A percentile compares a stretch with the other conserved stretches of the same genome.
Conservation (phyloP, 805 yeast genomes). For the Debaryomyces prosopidis region DNA sequence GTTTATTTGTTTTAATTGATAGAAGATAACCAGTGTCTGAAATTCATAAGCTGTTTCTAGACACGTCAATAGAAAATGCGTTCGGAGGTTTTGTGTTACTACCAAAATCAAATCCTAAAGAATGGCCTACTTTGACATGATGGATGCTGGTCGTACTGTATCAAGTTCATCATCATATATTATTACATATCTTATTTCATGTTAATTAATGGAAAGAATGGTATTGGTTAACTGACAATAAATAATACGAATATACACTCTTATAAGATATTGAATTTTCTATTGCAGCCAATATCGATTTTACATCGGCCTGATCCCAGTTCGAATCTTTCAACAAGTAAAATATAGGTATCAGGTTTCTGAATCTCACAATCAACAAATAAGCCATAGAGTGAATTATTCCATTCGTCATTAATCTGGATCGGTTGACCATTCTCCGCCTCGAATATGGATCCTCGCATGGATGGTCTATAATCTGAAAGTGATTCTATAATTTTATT, state of each 20-base stretch:
- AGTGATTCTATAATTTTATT: conserved; percentile 10
- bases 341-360: conserved; percentile 30
- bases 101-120: too few relatives aligned
- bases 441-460: conserved; percentile 46
- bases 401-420: conserved; percentile 38
- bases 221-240: too few relatives aligned
- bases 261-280: conserved; percentile 9
- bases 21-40: not conserved
- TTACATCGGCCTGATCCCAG: conserved; percentile 40
- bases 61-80: too few relatives aligned
- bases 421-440: conserved; percentile 26
- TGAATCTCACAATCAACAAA: conserved; percentile 33
- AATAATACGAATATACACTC: not conserved
- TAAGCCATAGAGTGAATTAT: conserved; percentile 44
- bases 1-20: not conserved
- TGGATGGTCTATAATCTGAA: conserved; percentile 44
- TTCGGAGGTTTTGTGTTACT: too few relatives aligned
- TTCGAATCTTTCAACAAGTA: conserved; percentile 52
- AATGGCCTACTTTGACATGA: too few relatives aligned
- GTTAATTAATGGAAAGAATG: too few relatives aligned
- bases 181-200: too few relatives aligned
- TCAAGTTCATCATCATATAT: too few relatives aligned
- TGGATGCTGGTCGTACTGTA: too few relatives aligned
- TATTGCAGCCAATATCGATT: conserved; percentile 37
- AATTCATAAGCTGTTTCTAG: not conserved